Evolutionary conservation across 805 yeast genomes (phyloP).

Genomic region (Wickerhamomyces mucosus): DNA sequence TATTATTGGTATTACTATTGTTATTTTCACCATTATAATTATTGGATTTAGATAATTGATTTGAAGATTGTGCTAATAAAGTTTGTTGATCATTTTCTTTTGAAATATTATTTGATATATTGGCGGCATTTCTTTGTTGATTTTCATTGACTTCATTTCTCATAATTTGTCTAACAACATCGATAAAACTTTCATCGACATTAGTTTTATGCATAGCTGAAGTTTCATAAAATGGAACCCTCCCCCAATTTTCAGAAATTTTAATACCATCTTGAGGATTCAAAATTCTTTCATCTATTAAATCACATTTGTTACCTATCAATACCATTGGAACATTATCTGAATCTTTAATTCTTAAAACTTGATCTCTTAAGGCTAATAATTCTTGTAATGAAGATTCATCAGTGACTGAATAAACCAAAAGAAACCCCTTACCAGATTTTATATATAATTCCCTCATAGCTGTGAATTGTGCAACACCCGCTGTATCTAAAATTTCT

Average conservation of each 20-base stretch:
- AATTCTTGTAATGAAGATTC: slow-evolving; percentile 70
- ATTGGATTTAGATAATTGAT: not conserved
- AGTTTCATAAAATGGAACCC: slow-evolving; percentile 84
- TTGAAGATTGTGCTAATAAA: not conserved
- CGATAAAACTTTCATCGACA: slow-evolving; percentile 85
- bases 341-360: slow-evolving; percentile 71
- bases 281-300: slow-evolving; percentile 58
- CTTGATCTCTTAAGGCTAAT: slow-evolving; percentile 73
- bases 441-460: slow-evolving; percentile 86
- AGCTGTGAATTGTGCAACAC: slow-evolving; percentile 91
- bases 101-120: no score
- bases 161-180: slow-evolving; percentile 83
- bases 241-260: slow-evolving; percentile 78
- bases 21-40: not conserved
- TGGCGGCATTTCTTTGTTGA: no score
- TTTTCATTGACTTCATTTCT: slow-evolving; percentile 42
- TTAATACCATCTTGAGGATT: slow-evolving; percentile 75
- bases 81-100: slow-evolving; percentile 1
- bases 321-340: slow-evolving; percentile 78
- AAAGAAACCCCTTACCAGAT: slow-evolving; percentile 81
- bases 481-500: slow-evolving; percentile 89
- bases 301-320: slow-evolving; percentile 87
- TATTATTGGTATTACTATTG: not conserved
- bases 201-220: slow-evolving; percentile 87
- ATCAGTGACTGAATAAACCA: slow-evolving; percentile 80